Percentiles rank a stretch among this genome's conserved stretches.
phyloP scores from a whole-genome alignment of 371 early-diverging fungal species.

The Mortierella sp. region DNA sequence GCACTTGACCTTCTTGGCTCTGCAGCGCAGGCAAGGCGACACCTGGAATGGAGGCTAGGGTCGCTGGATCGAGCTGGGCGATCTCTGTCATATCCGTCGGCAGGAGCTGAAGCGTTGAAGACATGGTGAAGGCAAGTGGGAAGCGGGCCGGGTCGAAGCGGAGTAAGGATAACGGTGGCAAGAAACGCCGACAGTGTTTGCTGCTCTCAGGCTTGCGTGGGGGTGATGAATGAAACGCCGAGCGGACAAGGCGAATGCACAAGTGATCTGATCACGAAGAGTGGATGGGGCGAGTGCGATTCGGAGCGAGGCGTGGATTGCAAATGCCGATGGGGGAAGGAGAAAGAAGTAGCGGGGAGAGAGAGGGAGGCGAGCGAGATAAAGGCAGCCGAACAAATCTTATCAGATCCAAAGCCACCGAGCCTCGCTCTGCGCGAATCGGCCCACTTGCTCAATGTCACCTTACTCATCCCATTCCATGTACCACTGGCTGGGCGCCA shows the following conservation, averaged over 20 bases:
- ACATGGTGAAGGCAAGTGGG: slow-evolving; percentile 2
- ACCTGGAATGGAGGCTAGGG: slow-evolving; percentile 10
- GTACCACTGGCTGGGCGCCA: too few species aligned
- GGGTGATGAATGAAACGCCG: neutral
- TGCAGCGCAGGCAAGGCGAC: slow-evolving; percentile 40
- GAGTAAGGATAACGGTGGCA: neutral
- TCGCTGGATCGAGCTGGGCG: slow-evolving; percentile 12
- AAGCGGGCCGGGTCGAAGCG: neutral
- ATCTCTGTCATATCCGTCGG: too few species aligned
- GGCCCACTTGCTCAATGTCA: neutral
- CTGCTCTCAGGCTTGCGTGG: too few species aligned
- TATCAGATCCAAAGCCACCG: slow-evolving; percentile 47
- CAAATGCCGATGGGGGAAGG: neutral
- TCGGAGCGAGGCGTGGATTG: too few species aligned
- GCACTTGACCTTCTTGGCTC: slow-evolving; percentile 48
- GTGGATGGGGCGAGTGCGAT: too few species aligned
- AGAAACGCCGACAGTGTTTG: too few species aligned
- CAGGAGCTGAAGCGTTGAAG: slow-evolving; percentile 24
- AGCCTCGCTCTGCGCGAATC: neutral
- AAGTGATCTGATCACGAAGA: too few species aligned
- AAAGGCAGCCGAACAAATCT: slow-evolving; percentile 11
- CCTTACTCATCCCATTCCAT: slow-evolving; percentile 9
- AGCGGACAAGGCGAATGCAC: slow-evolving; percentile 12
- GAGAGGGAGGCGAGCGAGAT: neutral
- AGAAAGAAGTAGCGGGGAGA: neutral